A percentile compares a stretch with the other conserved stretches of the same genome.
These are phyloP conservation scores for Malassezia psittaci DNA, from an alignment of 1,284 basidiomycete genomes.

Conservation along the genomic window DNA sequence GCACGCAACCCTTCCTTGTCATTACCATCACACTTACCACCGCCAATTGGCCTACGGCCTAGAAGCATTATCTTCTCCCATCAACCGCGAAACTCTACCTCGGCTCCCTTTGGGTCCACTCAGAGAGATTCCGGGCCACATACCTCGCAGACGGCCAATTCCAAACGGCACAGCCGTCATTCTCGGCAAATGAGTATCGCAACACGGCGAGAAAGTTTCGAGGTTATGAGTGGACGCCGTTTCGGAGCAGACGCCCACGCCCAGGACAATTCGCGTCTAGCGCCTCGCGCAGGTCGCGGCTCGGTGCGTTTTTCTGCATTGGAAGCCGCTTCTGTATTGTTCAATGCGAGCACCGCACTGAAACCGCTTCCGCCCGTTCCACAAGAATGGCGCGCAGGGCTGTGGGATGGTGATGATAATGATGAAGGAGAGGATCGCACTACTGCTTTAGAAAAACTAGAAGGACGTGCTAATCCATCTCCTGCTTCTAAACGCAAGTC, in stretches of 20 bases:
- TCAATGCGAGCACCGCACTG: background rate
- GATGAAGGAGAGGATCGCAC: conserved; percentile 7
- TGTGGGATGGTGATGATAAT: background rate
- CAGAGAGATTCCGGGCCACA: background rate
- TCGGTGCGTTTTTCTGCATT: conserved; percentile 15
- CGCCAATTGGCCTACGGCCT: background rate
- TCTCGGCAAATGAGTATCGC: conserved; percentile 15
- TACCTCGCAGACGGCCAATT: background rate
- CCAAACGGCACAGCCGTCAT: conserved; percentile 7
- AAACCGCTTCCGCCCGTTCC: conserved; percentile 11
- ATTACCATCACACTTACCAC: background rate
- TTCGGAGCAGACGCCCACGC: background rate
- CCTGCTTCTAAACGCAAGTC: background rate
- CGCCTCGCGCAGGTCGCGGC: background rate
- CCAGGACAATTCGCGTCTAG: background rate
- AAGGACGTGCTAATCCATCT: conserved; percentile 4
- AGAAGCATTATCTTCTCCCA: background rate
- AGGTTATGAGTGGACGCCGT: conserved; percentile 13
- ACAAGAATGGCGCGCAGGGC: conserved; percentile 5
- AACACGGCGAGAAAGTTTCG: conserved; percentile 12
- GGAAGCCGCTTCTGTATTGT: conserved; percentile 14
- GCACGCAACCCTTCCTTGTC: conserved; percentile 1
- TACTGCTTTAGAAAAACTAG: conserved; percentile 14
- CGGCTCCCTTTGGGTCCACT: background rate
- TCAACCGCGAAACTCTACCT: background rate